Conservation (phyloP, 495 filamentous ascomycete species). For the Lepidopterella palustris region DNA sequence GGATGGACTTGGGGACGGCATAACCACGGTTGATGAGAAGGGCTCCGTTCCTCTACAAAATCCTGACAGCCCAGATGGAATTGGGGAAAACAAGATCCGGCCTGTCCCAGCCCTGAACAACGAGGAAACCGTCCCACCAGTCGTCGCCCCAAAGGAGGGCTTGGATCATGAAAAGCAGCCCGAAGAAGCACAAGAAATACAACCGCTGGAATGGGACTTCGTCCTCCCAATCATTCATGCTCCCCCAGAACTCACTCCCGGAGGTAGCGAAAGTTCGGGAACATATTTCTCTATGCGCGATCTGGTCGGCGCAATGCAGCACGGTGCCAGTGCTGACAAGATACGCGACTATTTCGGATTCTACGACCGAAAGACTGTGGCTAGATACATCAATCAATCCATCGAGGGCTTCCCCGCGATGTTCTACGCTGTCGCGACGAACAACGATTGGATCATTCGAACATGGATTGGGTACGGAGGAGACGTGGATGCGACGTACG, state of each 20-base stretch:
- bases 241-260: neutral
- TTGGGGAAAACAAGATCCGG: too few species aligned
- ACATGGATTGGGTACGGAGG: conserved; percentile 33
- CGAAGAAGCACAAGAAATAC: too few species aligned
- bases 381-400: conserved; percentile 28
- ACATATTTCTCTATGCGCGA: neutral
- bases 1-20: too few species aligned
- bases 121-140: too few species aligned
- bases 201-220: neutral
- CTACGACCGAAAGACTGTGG: neutral
- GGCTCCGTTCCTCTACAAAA: too few species aligned
- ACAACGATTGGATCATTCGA: conserved; percentile 37
- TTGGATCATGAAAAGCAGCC: too few species aligned
- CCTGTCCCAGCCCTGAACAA: too few species aligned
- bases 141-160: too few species aligned
- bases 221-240: neutral
- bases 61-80: too few species aligned
- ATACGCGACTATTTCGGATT: neutral
- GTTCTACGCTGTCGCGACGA: conserved; percentile 42
- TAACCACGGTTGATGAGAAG: too few species aligned
- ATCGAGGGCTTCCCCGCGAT: conserved; percentile 39
- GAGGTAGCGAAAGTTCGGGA: neutral
- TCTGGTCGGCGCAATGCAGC: neutral
- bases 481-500: conserved; percentile 15
- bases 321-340: neutral